Percentiles rank a stretch among this genome's conserved stretches.
phyloP scores from a whole-genome alignment of 129 eudicot species.

The Sambucus nigra region DNA sequence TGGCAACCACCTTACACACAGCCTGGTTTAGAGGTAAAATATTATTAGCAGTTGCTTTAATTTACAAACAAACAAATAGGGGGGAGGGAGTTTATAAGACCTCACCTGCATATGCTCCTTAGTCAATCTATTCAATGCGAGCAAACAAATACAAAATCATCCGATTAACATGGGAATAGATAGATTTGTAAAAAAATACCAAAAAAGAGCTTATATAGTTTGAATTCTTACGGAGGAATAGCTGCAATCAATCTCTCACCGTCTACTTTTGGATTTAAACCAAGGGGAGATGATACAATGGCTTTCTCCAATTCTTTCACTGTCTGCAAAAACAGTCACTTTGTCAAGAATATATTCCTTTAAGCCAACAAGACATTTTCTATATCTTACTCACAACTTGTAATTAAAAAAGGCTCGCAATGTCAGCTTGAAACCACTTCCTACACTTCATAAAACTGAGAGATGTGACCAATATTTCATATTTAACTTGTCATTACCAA shows the following conservation, averaged over 20 bases:
- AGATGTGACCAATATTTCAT: too few species aligned
- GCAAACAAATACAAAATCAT: constrained; percentile 16
- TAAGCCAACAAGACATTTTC: not conserved
- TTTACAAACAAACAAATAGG: not conserved
- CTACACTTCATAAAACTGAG: too few species aligned
- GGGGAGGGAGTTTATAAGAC: not conserved
- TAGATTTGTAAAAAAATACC: not conserved
- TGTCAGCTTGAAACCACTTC: too few species aligned
- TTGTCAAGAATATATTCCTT: not conserved
- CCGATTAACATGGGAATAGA: constrained; percentile 7
- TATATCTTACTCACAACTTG: not conserved
- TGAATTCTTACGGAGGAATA: constrained; percentile 81
- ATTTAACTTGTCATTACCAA: too few species aligned
- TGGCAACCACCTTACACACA: constrained; percentile 79
- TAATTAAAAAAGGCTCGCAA: too few species aligned
- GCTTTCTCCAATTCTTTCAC: constrained; percentile 89
- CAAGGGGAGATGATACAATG: constrained; percentile 79
- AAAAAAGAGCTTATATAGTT: not conserved
- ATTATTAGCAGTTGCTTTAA: constrained; percentile 2
- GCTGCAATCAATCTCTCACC: constrained; percentile 52
- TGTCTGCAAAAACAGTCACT: constrained; percentile 35
- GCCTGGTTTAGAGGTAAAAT: constrained; percentile 40
- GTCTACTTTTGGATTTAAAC: constrained; percentile 79
- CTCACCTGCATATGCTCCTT: constrained; percentile 89
- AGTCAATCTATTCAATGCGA: constrained; percentile 56